phyloP scores from a whole-genome alignment of 805 yeast species.

The Priceomyces medius region DNA sequence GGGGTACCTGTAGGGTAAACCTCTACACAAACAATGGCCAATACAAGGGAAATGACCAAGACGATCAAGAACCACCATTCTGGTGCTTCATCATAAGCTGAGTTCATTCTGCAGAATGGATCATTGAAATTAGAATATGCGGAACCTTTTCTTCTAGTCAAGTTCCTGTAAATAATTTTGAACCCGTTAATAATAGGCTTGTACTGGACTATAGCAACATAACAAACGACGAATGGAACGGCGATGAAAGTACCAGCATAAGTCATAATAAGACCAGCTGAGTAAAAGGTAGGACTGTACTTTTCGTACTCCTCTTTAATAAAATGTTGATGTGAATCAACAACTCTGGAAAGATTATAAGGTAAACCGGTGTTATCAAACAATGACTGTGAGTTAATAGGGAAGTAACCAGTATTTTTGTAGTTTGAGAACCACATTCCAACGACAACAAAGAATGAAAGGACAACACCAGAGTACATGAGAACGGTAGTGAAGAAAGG shows the following conservation, averaged over 20 bases:
- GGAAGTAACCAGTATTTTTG: slow-evolving; percentile 57
- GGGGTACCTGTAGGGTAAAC: slow-evolving; percentile 19
- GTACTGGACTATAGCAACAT: slow-evolving; percentile 51
- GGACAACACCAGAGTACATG: slow-evolving; percentile 22
- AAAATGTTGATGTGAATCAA: slow-evolving; percentile 24
- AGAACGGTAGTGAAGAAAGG: slow-evolving; percentile 55
- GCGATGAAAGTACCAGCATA: slow-evolving; percentile 16
- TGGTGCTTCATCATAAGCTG: slow-evolving; percentile 38
- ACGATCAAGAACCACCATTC: slow-evolving; percentile 44
- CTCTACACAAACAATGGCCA: slow-evolving; percentile 39
- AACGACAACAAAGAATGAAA: slow-evolving; percentile 53
- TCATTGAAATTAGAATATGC: slow-evolving; percentile 8
- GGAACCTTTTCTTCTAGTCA: slow-evolving; percentile 40
- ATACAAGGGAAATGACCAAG: slow-evolving; percentile 29
- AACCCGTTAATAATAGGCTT: slow-evolving; percentile 19
- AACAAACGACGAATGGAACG: slow-evolving; percentile 42
- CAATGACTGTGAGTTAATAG: slow-evolving; percentile 35
- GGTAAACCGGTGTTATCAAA: slow-evolving; percentile 19
- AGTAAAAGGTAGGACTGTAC: slow-evolving; percentile 18
- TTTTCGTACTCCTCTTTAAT: slow-evolving; percentile 13
- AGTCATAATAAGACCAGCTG: slow-evolving; percentile 16
- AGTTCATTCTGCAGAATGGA: slow-evolving; percentile 10
- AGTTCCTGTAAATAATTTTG: slow-evolving; percentile 13
- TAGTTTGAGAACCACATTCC: slow-evolving; percentile 52
- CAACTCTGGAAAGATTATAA: slow-evolving; percentile 13